Base-by-base conservation (phyloP, 225 moss, liverwort and hornwort genomes). In the Sphagnum tenellum region DNA sequence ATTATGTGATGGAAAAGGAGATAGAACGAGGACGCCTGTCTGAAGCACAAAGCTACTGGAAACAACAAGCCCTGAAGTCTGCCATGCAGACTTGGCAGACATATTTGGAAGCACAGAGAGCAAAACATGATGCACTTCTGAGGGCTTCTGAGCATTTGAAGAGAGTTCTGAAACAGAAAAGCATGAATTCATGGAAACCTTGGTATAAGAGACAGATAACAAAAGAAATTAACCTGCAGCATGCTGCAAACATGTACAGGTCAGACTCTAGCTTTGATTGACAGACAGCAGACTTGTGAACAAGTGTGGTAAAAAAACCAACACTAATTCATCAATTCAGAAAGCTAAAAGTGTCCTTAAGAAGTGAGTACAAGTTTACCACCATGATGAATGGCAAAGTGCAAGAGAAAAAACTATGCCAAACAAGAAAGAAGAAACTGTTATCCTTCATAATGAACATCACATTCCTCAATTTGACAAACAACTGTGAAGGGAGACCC, bases 241-340 rank as follows among this genome's bases (percentile, higher is more conserved):
- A 76, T 48, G 69, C 81, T 12, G 64, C 71, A 3, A 47, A 69
- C 3, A 74, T 84, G 56, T 78, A 73, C 60, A 81, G 76, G 84
- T 85, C 3, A 62, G 51, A 48, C 5, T 29, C 9, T 49, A 6
- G 46, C 56, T 48, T 45, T 29, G 29, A 29, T 29, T 29, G 29
- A 29, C 29, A 29, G 29, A 29, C 29, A 29, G 29, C 29, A 29
- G 29, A 29, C 29, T 29, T 29, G 29, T 29, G 29, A 29, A 29
- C 29, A 29, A 29, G 29, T 29, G 29, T 29, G 29, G 29, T 29
- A 29, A 29, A 29, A 29, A 29, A 29, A 29, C 29, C 29, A 29
- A 29, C 29, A 29, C 29, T 29, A 29, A 29, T 29, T 29, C 29
- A 29, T 29, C 29, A 29, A 29, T 29, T 29, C 29, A 29, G 29